These are phyloP conservation scores for Papiliotrema nemorosa DNA, from an alignment of 1,284 basidiomycete genomes.

Conservation along the genomic window DNA sequence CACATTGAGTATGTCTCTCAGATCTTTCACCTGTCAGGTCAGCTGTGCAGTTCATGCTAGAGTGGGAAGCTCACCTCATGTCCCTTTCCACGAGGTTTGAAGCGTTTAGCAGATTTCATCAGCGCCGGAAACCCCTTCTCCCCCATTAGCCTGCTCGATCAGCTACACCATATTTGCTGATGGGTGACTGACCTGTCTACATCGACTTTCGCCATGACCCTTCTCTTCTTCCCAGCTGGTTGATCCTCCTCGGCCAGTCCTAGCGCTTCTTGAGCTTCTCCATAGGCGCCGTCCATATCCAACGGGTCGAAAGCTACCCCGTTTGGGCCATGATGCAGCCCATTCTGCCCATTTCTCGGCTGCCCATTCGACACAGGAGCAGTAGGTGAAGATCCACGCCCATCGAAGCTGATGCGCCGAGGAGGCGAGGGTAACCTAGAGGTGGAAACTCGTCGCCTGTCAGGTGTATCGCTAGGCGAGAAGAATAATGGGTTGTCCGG, in stretches of 20 bases:
- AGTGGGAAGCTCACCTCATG: conserved; percentile 63
- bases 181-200: conserved; percentile 55
- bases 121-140: conserved; percentile 72
- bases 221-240: conserved; percentile 52
- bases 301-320: neutral
- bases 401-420: neutral
- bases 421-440: neutral
- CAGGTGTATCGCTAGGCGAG: conserved; percentile 5
- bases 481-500: neutral
- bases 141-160: conserved; percentile 57
- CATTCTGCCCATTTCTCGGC: neutral
- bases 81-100: conserved; percentile 79
- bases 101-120: conserved; percentile 66
- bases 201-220: conserved; percentile 62
- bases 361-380: neutral
- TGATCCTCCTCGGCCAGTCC: conserved; percentile 36
- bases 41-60: neutral
- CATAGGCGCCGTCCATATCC: neutral
- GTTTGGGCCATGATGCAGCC: neutral
- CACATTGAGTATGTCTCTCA: conserved; percentile 68
- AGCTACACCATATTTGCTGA: neutral
- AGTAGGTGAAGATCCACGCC: no score
- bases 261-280: conserved; percentile 1
- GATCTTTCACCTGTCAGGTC: conserved; percentile 62
- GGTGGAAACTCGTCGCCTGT: neutral